Evolutionary conservation across 805 yeast genomes (phyloP).

Genomic region (Saccharomycopsis capsularis): DNA sequence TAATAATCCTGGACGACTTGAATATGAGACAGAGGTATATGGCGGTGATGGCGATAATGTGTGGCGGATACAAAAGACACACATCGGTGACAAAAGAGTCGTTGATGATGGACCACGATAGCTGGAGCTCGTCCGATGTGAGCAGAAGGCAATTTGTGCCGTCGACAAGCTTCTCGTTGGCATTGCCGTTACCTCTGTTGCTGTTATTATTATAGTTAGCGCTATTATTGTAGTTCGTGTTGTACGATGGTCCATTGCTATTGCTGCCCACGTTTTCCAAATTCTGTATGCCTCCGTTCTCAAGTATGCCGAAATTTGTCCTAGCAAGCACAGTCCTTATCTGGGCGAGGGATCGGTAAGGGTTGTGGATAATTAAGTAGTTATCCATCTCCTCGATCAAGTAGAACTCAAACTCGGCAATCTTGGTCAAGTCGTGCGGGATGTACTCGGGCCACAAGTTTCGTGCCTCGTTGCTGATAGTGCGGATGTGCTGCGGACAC

Average conservation of each 20-base stretch:
- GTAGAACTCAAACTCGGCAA: slow-evolving; percentile 95
- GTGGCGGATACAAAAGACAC: slow-evolving; percentile 81
- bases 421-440: slow-evolving; percentile 82
- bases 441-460: slow-evolving; percentile 92
- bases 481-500: slow-evolving; percentile 86
- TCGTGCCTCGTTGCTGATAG: slow-evolving; percentile 77
- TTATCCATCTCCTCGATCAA: slow-evolving; percentile 80
- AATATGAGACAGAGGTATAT: slow-evolving; percentile 53
- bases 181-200: slow-evolving; percentile 7
- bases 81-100: slow-evolving; percentile 87
- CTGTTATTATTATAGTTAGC: not conserved
- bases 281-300: not conserved
- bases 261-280: not conserved
- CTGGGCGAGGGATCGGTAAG: slow-evolving; percentile 56
- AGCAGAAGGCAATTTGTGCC: slow-evolving; percentile 27
- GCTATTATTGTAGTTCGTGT: not conserved
- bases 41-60: slow-evolving; percentile 74
- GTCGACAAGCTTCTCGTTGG: slow-evolving; percentile 23
- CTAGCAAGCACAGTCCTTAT: slow-evolving; percentile 37
- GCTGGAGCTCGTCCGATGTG: slow-evolving; percentile 65
- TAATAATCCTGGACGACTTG: not conserved
- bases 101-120: slow-evolving; percentile 83
- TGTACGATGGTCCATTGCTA: not conserved
- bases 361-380: slow-evolving; percentile 67
- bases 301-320: slow-evolving; percentile 1